Percentiles rank a stretch among this genome's conserved stretches.
phyloP scores from a whole-genome alignment of 257 asterid genomes.

The Ophiorrhiza pumila region DNA sequence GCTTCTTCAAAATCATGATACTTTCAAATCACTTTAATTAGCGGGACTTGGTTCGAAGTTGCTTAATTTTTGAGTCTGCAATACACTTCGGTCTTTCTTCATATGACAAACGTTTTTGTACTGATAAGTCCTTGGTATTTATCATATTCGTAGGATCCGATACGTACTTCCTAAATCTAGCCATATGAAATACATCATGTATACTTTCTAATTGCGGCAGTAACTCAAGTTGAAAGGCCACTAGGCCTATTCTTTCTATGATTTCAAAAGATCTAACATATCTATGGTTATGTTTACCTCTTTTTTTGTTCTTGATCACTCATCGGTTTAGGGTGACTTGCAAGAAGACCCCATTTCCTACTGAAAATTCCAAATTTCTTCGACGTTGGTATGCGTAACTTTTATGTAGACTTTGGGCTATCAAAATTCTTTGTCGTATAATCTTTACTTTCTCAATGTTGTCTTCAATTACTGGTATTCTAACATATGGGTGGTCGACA shows the following conservation, averaged over 20 bases:
- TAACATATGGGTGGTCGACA: neutral
- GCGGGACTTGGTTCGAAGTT: too few relatives aligned
- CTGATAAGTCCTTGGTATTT: neutral
- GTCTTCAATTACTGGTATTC: neutral
- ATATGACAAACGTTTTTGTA: too few relatives aligned
- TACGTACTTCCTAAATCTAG: neutral
- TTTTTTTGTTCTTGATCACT: neutral
- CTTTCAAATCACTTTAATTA: too few relatives aligned
- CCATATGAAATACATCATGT: constrained; percentile 2
- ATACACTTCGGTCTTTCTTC: too few relatives aligned
- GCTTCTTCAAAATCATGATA: too few relatives aligned
- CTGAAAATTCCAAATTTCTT: neutral
- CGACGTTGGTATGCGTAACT: constrained; percentile 4
- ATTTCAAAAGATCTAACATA: constrained; percentile 9
- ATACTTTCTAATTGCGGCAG: neutral
- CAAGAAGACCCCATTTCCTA: neutral
- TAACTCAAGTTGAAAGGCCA: neutral
- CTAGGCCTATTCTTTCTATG: neutral
- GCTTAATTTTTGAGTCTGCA: too few relatives aligned
- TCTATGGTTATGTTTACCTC: neutral
- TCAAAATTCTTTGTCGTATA: neutral
- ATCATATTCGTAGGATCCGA: neutral
- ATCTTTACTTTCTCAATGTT: neutral
- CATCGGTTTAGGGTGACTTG: neutral
- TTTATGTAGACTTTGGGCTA: constrained; percentile 10